Percentiles rank a stretch among this genome's conserved stretches.
Conservation (phyloP, 352 stramenopile genomes). For the Phytophthora europaea region DNA sequence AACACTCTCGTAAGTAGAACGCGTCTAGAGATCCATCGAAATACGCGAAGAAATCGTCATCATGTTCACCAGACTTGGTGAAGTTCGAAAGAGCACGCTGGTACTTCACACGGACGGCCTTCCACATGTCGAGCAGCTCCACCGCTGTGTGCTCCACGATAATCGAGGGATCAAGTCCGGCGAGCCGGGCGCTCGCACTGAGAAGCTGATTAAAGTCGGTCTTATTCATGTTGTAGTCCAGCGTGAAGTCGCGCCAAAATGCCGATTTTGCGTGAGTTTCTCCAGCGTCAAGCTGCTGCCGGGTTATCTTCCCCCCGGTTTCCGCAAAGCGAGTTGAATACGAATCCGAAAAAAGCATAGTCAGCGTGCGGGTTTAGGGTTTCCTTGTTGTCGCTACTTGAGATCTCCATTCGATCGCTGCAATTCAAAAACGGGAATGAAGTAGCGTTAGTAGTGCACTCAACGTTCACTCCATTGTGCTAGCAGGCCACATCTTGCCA, state of each 20-base stretch:
- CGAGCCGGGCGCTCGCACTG: background rate
- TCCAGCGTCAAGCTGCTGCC: slow-evolving; percentile 11
- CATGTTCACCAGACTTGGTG: slow-evolving; percentile 9
- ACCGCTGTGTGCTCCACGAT: background rate
- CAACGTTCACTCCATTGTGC: too few species aligned
- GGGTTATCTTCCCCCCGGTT: background rate
- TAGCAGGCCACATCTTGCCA: too few species aligned
- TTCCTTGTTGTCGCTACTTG: too few species aligned
- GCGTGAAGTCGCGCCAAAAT: slow-evolving; percentile 9
- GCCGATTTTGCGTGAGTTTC: slow-evolving; percentile 12
- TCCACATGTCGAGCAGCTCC: background rate
- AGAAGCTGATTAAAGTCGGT: slow-evolving; percentile 10
- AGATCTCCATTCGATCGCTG: too few species aligned
- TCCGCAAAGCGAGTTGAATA: background rate
- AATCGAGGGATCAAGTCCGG: background rate
- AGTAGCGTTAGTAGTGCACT: too few species aligned
- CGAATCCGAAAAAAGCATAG: background rate
- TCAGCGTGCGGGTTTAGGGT: background rate
- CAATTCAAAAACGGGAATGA: too few species aligned
- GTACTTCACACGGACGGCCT: background rate
- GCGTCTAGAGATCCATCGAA: slow-evolving; percentile 2
- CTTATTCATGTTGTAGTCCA: background rate
- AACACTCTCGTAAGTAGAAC: slow-evolving; percentile 21
- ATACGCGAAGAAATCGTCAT: slow-evolving; percentile 9
- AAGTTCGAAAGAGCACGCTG: background rate